Conservation (phyloP, 352 stramenopile genomes). For the Phytophthora crassamura region DNA sequence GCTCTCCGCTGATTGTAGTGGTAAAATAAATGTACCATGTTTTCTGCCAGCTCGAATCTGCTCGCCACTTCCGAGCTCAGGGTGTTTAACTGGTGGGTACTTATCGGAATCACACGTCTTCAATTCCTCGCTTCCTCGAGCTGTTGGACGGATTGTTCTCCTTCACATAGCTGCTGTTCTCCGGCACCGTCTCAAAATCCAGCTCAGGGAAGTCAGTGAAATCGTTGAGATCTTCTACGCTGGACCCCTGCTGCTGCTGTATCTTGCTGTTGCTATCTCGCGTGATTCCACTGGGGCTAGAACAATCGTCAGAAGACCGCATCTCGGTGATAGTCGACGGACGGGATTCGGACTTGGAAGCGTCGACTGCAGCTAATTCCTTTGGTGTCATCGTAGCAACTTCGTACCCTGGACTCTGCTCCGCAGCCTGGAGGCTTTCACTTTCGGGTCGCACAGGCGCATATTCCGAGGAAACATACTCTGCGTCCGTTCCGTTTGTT, state of each 20-base stretch:
- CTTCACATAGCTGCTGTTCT: slow-evolving; percentile 66
- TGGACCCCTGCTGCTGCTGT: slow-evolving; percentile 29
- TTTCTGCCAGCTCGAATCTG: slow-evolving; percentile 8
- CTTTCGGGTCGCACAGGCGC: slow-evolving; percentile 4
- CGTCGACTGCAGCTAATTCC: slow-evolving; percentile 1
- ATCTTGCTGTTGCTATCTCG: slow-evolving; percentile 28
- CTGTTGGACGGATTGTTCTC: slow-evolving; percentile 62
- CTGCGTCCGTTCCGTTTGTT: not conserved
- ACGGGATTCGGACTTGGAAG: slow-evolving; percentile 24
- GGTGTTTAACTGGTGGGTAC: slow-evolving; percentile 8
- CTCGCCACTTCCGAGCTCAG: not conserved
- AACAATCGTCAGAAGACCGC: slow-evolving; percentile 11
- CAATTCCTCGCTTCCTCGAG: slow-evolving; percentile 69
- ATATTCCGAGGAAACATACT: slow-evolving; percentile 11
- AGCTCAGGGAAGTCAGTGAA: slow-evolving; percentile 80
- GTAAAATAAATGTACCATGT: slow-evolving; percentile 34
- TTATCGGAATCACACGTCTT: slow-evolving; percentile 55
- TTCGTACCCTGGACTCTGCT: slow-evolving; percentile 8
- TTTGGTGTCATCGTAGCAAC: slow-evolving; percentile 13
- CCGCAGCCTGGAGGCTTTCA: not conserved
- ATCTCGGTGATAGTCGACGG: slow-evolving; percentile 22
- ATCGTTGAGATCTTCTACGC: slow-evolving; percentile 72
- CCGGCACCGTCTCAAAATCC: slow-evolving; percentile 73
- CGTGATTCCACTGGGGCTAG: slow-evolving; percentile 8
- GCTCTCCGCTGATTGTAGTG: slow-evolving; percentile 5